Percentiles rank a stretch among this genome's conserved stretches.
These are phyloP conservation scores for Papiliotrema laurentii DNA, from an alignment of 1,284 basidiomycete species.

Conservation along the genomic window DNA sequence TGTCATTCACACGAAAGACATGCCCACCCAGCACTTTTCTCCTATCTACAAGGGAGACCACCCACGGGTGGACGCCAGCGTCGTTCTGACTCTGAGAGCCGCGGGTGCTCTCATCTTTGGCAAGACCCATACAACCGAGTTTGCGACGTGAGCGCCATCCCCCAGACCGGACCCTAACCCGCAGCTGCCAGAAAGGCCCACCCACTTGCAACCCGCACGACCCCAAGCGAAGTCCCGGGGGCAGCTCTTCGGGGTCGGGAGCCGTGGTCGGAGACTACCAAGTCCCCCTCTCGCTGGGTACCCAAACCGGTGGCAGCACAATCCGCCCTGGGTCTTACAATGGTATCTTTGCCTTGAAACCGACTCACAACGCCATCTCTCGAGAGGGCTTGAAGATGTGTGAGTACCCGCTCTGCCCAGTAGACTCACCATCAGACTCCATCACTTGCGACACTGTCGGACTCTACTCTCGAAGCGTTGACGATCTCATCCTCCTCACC, in stretches of 20 bases:
- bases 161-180: background rate
- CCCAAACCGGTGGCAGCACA: constrained; percentile 25
- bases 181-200: constrained; percentile 23
- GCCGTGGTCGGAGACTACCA: constrained; percentile 39
- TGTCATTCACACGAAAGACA: constrained; percentile 31
- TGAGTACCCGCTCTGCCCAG: constrained; percentile 5
- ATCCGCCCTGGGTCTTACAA: constrained; percentile 39
- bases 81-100: constrained; percentile 20
- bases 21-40: constrained; percentile 33
- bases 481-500: constrained; percentile 28
- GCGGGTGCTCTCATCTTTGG: constrained; percentile 38
- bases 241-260: constrained; percentile 34
- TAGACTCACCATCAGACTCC: constrained; percentile 14
- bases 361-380: constrained; percentile 36
- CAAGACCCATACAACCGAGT: constrained; percentile 39
- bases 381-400: constrained; percentile 38
- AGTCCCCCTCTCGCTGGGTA: constrained; percentile 29
- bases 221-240: constrained; percentile 27
- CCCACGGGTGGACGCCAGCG: constrained; percentile 23
- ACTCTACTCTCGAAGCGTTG: constrained; percentile 29
- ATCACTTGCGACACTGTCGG: constrained; percentile 37
- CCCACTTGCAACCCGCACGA: constrained; percentile 35
- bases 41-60: constrained; percentile 23
- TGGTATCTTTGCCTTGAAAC: constrained; percentile 37
- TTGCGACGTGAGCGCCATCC: constrained; percentile 25